Base-by-base conservation (phyloP, 176 grass and related monocot genomes). In the Oryza meyeriana region DNA sequence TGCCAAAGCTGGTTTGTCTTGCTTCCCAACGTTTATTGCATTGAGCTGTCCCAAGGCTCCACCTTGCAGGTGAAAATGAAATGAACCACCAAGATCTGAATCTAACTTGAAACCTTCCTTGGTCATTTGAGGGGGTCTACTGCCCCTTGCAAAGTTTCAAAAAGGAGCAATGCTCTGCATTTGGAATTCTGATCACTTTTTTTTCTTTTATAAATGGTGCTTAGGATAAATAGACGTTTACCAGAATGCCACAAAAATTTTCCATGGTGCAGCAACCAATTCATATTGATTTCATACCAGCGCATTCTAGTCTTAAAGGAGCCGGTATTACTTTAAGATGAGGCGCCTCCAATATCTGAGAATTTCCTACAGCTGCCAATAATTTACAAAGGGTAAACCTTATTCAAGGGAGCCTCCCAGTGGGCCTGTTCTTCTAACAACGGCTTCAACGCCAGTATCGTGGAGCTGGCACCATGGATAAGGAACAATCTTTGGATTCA, bases 311-410 rank as follows among this genome's bases (percentile, higher is more conserved):
- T 32, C 79, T 83, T n/a, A n/a, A n/a, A 83, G 11, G 27, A 59
- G 8, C 22, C 55, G 24, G 25, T n/a, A 20, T 47, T 40, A 86
- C n/a, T n/a, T n/a, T n/a, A 61, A 29, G 61, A 78, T 48, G 17
- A 1, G 1, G 10, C 2, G 40, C 70, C 77, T 71, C 36, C 36
- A 27, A 30, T 32, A 42, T 29, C 68, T 69, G 61, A 38, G 48
- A 83, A 83, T 69, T 74, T 74, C 74, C 84, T 69, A 78, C 24
- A 28, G 12, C 79, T 48, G 44, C 75, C n/a, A n/a, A 68, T 74
- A 62, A 90, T 86, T 42, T 90, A 90, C 83, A 90, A 4, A 67
- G 45, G 79, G 73, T 27, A 29, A 69, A 29, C 61, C 36, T 83
- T 86, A 72, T 73, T 44, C 57, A 77, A 2, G 12, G 72, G 44